Percentiles rank a stretch among this genome's conserved stretches.
Conservation (phyloP, 192 early-diverging fungal genomes). For the Phlyctochytrium arcticum region DNA sequence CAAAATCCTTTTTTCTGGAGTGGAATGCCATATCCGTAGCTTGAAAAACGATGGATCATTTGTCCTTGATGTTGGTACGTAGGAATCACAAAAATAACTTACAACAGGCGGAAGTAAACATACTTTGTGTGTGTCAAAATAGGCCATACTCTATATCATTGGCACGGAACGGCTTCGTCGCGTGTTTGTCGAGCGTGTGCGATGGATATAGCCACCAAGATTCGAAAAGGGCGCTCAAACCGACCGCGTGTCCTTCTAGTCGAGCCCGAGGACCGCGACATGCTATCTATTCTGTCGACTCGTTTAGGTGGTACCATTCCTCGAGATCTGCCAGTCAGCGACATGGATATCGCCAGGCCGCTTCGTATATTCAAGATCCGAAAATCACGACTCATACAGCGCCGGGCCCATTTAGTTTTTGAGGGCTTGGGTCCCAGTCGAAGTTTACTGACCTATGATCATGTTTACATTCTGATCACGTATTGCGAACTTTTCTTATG, state of each 20-base stretch:
- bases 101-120: conserved; percentile 18
- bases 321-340: not conserved
- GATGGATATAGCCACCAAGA: conserved; percentile 27
- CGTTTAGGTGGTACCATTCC: not conserved
- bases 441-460: conserved; percentile 11
- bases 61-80: conserved; percentile 29
- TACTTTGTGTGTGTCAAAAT: not conserved
- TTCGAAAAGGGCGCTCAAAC: conserved; percentile 34
- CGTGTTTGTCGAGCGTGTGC: conserved; percentile 31
- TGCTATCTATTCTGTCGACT: not conserved
- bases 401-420: conserved; percentile 14
- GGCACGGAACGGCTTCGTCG: conserved; percentile 17
- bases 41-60: conserved; percentile 17
- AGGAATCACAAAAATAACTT: not conserved
- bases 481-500: conserved; percentile 28
- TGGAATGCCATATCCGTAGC: not conserved
- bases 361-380: conserved; percentile 11
- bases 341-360: not conserved
- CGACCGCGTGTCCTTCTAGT: conserved; percentile 29
- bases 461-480: conserved; percentile 8
- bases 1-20: not conserved
- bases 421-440: conserved; percentile 24
- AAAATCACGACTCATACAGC: not conserved
- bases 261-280: conserved; percentile 19
- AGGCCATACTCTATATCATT: conserved; percentile 28